Evolutionary conservation across 1,284 basidiomycete genomes (phyloP), one percentile per base, ranked within the genome.

Genomic region (Tetrapyrgos nigripes): DNA sequence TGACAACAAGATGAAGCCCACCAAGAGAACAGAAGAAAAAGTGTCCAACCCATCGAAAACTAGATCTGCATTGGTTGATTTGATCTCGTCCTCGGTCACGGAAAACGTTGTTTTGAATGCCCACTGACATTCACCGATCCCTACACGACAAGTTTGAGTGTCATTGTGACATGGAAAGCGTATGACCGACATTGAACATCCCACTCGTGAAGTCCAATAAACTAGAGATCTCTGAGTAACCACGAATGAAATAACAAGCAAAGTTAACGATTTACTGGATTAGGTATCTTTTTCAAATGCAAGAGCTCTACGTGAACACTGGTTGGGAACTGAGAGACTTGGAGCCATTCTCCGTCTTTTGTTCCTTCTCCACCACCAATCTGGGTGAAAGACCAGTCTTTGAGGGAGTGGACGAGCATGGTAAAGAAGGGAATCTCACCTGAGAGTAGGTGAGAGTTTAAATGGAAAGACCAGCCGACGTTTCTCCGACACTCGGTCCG

Each of bases 41-140:
- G 94, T 96, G 72, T 97, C 94, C 24, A 97, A 75, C 11, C 95
- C 94, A 17, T 95, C 93, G 62, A 96, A 94, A 8, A 95, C 79
- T 24, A 97, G 77, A 68, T 96, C 93, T 26, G 82, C 76, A 53
- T 88, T 82, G 3, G 76, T 65, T 4, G 77, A 70, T 3, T 68
- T 63, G 13, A 87, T 69, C 52, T 88, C 82, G 24, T 73, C 72
- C 11, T 81, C 74, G 1, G 77, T 75, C n/a, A 86, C 77, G 9
- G 73, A 63, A 68, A 96, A 90, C 1, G 71, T 76, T 9, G 87
- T 89, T 68, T 83, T 87, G 80, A 96, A 97, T n/a, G 80, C 77
- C 94, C 95, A 97, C 44, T 89, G 84, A 10, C 83, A 81, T 73
- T 96, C 94, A 24, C 92, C 93, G 49, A 96, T 79, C 94, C 94